A percentile compares a stretch with the other conserved stretches of the same genome.
Evolutionary conservation across 129 eudicot genomes (phyloP).

Genomic region (Oenanthe sinensis): DNA sequence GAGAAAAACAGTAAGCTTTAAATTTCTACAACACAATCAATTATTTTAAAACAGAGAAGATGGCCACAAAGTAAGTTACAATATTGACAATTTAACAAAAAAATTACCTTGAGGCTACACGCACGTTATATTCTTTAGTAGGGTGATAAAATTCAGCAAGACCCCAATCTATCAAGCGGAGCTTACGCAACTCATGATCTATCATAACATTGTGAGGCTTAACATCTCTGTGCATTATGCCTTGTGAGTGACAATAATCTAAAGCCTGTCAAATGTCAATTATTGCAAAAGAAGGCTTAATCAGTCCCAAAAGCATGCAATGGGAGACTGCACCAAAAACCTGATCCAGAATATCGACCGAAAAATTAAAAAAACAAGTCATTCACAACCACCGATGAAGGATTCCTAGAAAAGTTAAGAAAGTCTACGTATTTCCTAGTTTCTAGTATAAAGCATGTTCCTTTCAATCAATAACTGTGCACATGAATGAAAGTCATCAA

Average conservation of each 20-base stretch:
- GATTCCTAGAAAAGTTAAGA: too few relatives aligned
- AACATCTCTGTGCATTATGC: conserved; percentile 97
- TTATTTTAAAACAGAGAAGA: not conserved
- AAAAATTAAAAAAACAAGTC: too few relatives aligned
- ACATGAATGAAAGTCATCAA: not conserved
- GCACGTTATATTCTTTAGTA: conserved; percentile 91
- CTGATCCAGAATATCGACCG: not conserved
- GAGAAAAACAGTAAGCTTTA: not conserved
- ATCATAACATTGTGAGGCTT: conserved; percentile 99
- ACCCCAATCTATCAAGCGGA: conserved; percentile 97
- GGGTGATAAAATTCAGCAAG: conserved; percentile 98
- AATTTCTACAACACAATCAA: not conserved
- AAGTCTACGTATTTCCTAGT: not conserved
- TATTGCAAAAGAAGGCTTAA: not conserved
- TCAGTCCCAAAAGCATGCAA: not conserved
- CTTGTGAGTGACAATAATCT: conserved; percentile 98
- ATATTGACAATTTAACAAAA: not conserved
- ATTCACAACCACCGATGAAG: too few relatives aligned
- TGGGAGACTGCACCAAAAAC: not conserved
- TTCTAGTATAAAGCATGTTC: not conserved
- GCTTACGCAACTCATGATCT: conserved; percentile 91
- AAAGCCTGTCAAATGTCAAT: conserved; percentile 63
- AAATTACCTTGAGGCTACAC: conserved; percentile 89
- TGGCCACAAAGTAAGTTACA: not conserved
- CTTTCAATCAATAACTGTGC: not conserved